Evolutionary conservation across 2,329 filamentous ascomycete genomes (phyloP).

Genomic region (Ophiognomonia clavigignenti-juglandacearum): DNA sequence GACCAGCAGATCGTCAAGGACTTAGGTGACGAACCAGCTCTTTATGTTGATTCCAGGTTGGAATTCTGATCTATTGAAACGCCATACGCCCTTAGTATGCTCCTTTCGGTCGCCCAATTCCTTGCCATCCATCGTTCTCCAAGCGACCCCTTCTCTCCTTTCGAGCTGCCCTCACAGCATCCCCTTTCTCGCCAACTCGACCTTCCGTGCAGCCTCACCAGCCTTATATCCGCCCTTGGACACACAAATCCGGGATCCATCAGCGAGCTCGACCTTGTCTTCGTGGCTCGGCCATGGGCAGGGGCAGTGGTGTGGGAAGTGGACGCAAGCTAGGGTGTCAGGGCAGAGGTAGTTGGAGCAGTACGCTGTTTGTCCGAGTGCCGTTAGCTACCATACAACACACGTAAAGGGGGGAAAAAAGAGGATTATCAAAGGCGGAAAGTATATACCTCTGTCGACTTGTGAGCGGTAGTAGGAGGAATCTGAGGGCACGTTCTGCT

Average conservation of each 20-base stretch:
- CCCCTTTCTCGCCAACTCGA: slow-evolving; percentile 76
- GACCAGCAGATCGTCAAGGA: too few species aligned
- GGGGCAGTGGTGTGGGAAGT: slow-evolving; percentile 95
- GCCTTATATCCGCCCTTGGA: slow-evolving; percentile 70
- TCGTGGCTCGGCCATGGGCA: slow-evolving; percentile 75
- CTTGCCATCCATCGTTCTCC: not conserved
- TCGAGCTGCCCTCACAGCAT: slow-evolving; percentile 46
- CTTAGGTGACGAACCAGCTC: too few species aligned
- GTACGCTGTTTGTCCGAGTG: slow-evolving; percentile 47
- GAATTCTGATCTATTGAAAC: too few species aligned
- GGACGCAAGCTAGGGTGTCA: slow-evolving; percentile 88
- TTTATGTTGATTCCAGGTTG: too few species aligned
- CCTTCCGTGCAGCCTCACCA: slow-evolving; percentile 68
- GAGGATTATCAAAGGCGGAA: too few species aligned
- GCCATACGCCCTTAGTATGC: too few species aligned
- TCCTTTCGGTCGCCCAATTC: not conserved
- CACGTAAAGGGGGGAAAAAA: not conserved
- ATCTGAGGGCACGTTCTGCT: slow-evolving; percentile 81
- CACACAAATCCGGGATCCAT: slow-evolving; percentile 68
- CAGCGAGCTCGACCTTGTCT: slow-evolving; percentile 71
- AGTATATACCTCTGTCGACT: slow-evolving; percentile 62
- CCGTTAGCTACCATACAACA: not conserved
- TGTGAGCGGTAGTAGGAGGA: slow-evolving; percentile 70
- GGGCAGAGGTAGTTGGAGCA: slow-evolving; percentile 95
- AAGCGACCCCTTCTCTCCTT: not conserved